Percentiles rank a stretch among this genome's conserved stretches.
phyloP scores from a whole-genome alignment of 129 eudicot genomes.

The Mikania micrantha region DNA sequence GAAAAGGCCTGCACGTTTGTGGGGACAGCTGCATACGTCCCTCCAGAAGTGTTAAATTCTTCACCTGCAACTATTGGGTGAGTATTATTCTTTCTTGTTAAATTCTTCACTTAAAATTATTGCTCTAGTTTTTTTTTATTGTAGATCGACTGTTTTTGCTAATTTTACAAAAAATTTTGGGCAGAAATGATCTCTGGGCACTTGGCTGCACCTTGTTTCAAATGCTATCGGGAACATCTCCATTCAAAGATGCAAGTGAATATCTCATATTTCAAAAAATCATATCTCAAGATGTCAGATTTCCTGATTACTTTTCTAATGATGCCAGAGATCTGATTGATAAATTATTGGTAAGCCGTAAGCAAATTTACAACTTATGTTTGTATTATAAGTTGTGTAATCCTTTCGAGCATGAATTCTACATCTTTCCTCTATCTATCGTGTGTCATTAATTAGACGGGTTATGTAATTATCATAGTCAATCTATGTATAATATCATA shows the following conservation, averaged over 20 bases:
- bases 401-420: neutral
- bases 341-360: constrained; percentile 52
- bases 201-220: constrained; percentile 99
- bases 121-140: neutral
- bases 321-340: constrained; percentile 85
- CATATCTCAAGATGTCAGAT: constrained; percentile 80
- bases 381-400: neutral
- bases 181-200: constrained; percentile 98
- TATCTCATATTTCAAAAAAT: constrained; percentile 96
- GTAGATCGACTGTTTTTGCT: constrained; percentile 14
- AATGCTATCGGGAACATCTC: constrained; percentile 98
- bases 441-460: too few relatives aligned
- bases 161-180: constrained; percentile 4
- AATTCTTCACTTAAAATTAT: neutral
- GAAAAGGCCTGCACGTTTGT: constrained; percentile 95
- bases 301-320: constrained; percentile 77
- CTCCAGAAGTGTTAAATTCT: constrained; percentile 92
- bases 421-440: neutral
- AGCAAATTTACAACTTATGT: neutral
- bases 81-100: constrained; percentile 13
- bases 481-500: too few relatives aligned
- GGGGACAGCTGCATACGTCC: constrained; percentile 99
- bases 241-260: constrained; percentile 95
- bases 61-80: constrained; percentile 98
- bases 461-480: too few relatives aligned